Conservation (phyloP, 2,329 filamentous ascomycete species). For the Capronia epimyces region DNA sequence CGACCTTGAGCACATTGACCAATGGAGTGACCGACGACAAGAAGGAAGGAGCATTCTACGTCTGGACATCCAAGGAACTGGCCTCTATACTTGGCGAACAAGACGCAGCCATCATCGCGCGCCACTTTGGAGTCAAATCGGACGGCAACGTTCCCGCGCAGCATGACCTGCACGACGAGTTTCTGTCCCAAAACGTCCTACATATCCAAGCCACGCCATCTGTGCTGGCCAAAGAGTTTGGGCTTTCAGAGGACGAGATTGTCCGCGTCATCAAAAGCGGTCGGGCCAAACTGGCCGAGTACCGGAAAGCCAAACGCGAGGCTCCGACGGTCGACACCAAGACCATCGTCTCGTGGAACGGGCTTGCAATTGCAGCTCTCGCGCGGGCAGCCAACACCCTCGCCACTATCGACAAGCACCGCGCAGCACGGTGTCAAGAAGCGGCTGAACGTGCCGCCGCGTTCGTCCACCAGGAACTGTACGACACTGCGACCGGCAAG, state of each 20-base stretch:
- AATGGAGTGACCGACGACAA: slow-evolving; percentile 63
- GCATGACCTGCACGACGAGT: slow-evolving; percentile 86
- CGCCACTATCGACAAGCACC: slow-evolving; percentile 53
- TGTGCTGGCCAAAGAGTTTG: slow-evolving; percentile 69
- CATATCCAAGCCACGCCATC: slow-evolving; percentile 62
- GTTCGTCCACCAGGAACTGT: slow-evolving; percentile 71
- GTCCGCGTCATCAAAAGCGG: slow-evolving; percentile 62
- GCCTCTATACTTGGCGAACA: slow-evolving; percentile 65
- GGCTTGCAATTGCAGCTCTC: slow-evolving; percentile 78
- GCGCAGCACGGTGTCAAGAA: slow-evolving; percentile 56
- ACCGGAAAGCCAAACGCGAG: slow-evolving; percentile 68
- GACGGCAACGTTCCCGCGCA: slow-evolving; percentile 80
- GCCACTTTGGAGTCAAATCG: slow-evolving; percentile 75
- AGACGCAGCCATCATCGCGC: slow-evolving; percentile 67
- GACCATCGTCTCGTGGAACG: slow-evolving; percentile 81
- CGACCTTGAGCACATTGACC: slow-evolving; percentile 44
- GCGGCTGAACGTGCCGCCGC: slow-evolving; percentile 63
- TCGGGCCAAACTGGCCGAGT: slow-evolving; percentile 61
- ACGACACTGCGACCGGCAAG: slow-evolving; percentile 56
- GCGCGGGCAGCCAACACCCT: slow-evolving; percentile 67
- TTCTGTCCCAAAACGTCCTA: slow-evolving; percentile 88
- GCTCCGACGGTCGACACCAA: slow-evolving; percentile 81
- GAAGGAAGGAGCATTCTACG: slow-evolving; percentile 86
- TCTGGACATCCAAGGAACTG: slow-evolving; percentile 88
- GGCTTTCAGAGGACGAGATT: slow-evolving; percentile 64